Evolutionary conservation across 331 rosid genomes (phyloP).

Genomic region (Quercus phellos): DNA sequence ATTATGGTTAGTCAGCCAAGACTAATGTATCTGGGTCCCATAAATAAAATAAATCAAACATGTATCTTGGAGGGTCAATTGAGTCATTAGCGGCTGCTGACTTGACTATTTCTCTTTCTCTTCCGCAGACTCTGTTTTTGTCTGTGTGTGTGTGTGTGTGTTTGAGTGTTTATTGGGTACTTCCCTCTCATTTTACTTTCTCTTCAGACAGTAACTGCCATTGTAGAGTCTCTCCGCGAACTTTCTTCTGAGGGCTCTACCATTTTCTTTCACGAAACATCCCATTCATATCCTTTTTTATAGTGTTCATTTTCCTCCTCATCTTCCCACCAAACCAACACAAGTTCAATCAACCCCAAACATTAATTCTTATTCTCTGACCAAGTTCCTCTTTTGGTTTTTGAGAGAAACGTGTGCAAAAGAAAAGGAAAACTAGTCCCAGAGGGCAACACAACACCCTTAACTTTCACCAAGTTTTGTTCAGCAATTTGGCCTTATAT

Average conservation of each 20-base stretch:
- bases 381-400: background rate
- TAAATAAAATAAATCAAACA: no score
- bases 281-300: background rate
- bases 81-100: no score
- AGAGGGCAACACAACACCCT: background rate
- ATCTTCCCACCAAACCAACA: background rate
- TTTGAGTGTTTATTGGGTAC: no score
- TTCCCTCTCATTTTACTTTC: no score
- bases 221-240: slow-evolving; percentile 2
- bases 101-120: no score
- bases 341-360: background rate
- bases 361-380: no score
- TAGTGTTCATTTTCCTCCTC: background rate
- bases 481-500: slow-evolving; percentile 1
- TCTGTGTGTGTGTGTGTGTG: no score
- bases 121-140: no score
- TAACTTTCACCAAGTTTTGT: background rate
- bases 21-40: no score
- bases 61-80: no score
- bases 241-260: background rate
- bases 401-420: background rate
- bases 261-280: background rate
- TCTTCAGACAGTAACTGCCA: no score
- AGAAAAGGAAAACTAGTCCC: background rate
- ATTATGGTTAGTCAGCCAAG: no score